phyloP scores from a whole-genome alignment of 208 protist species.

The Leishmania mexicana region DNA sequence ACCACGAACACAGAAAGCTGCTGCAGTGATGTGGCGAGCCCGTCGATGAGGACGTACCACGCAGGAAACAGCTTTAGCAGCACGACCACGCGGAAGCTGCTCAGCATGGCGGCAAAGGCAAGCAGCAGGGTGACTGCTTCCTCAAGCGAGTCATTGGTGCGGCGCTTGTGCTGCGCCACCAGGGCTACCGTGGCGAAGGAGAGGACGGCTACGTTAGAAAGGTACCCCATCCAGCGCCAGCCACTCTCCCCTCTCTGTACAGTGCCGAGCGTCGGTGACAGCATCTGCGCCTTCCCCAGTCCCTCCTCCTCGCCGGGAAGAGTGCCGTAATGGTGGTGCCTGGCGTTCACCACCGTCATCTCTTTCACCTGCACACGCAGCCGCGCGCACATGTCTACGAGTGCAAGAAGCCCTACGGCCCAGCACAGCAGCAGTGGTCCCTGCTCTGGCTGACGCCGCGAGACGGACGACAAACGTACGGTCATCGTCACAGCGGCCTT shows the following conservation, averaged over 20 bases:
- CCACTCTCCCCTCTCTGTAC: conserved; percentile 22
- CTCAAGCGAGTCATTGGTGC: conserved; percentile 28
- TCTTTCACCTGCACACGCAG: conserved; percentile 12
- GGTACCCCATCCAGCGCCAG: conserved; percentile 45
- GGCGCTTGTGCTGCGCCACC: conserved; percentile 29
- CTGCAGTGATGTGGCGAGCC: conserved; percentile 37
- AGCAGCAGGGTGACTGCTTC: conserved; percentile 54
- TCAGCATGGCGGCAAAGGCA: conserved; percentile 44
- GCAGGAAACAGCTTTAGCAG: conserved; percentile 50
- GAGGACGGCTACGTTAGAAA: conserved; percentile 42
- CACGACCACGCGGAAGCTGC: conserved; percentile 47
- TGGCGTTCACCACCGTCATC: neutral
- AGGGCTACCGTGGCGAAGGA: conserved; percentile 41
- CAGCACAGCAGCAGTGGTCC: conserved; percentile 26
- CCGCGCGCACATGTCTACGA: conserved; percentile 18
- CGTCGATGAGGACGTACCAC: conserved; percentile 51
- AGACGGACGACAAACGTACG: conserved; percentile 13
- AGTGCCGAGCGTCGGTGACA: neutral
- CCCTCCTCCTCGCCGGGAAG: neutral
- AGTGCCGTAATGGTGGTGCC: neutral
- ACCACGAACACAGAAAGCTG: conserved; percentile 50
- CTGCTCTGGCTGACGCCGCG: conserved; percentile 14
- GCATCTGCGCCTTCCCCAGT: neutral
- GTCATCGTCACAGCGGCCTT: conserved; percentile 49
- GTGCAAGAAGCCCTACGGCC: conserved; percentile 2